These are phyloP conservation scores for Amanita subjunquillea DNA, from an alignment of 768 basidiomycete genomes.

Conservation along the genomic window DNA sequence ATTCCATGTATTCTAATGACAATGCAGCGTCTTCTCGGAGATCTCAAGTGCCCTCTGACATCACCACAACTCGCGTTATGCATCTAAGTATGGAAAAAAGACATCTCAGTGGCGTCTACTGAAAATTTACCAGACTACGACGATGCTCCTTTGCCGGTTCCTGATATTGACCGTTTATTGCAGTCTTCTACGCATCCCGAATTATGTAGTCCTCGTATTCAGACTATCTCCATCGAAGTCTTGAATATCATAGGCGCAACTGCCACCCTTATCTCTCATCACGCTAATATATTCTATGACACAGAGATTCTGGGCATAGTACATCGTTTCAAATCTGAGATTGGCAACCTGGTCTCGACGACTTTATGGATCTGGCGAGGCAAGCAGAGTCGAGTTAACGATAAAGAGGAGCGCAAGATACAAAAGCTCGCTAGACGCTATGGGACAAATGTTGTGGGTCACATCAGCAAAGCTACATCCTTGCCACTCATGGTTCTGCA, in stretches of 20 bases:
- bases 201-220: constrained; percentile 22
- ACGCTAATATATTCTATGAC: constrained; percentile 59
- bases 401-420: constrained; percentile 56
- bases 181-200: constrained; percentile 13
- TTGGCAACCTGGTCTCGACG: constrained; percentile 57
- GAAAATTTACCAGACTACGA: constrained; percentile 17
- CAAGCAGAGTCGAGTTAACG: constrained; percentile 36
- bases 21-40: not conserved
- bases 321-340: constrained; percentile 55
- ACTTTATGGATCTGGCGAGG: constrained; percentile 76
- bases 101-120: not conserved
- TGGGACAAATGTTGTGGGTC: constrained; percentile 49
- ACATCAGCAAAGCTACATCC: not conserved
- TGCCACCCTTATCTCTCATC: constrained; percentile 32
- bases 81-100: not conserved
- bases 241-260: constrained; percentile 45
- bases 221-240: constrained; percentile 67
- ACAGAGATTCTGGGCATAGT: constrained; percentile 60
- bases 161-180: constrained; percentile 41
- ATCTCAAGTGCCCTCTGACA: not conserved
- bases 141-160: constrained; percentile 29
- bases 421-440: constrained; percentile 67
- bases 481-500: constrained; percentile 10
- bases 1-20: not conserved
- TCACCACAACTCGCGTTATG: not conserved